These are phyloP conservation scores for Graphilbum ipis-grandicollis DNA, from an alignment of 2,329 filamentous ascomycete species.

Conservation along the genomic window DNA sequence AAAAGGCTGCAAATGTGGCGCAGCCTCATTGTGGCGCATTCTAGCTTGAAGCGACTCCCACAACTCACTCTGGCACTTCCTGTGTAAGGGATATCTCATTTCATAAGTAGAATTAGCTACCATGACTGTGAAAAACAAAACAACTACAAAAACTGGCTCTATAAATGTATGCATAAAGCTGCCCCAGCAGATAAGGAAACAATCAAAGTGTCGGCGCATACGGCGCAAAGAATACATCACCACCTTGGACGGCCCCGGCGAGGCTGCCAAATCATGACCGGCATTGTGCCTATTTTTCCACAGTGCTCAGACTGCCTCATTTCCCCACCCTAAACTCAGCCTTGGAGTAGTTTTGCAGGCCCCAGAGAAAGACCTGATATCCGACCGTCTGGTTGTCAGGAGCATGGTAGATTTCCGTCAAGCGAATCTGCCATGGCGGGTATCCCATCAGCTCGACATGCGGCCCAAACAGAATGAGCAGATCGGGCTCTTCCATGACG, in stretches of 20 bases:
- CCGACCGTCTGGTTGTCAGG: conserved; percentile 68
- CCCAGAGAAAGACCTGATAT: conserved; percentile 84
- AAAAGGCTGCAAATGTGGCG: conserved; percentile 2
- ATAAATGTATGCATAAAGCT: no score
- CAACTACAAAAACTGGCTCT: background rate
- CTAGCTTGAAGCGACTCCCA: background rate
- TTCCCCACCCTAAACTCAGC: conserved; percentile 74
- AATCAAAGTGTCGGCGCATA: no score
- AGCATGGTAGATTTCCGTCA: conserved; percentile 83
- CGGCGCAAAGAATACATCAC: no score
- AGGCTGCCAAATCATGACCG: no score
- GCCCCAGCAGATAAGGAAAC: no score
- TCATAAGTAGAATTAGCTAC: no score
- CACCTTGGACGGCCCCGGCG: no score
- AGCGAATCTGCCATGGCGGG: conserved; percentile 85
- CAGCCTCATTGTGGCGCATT: conserved; percentile 2
- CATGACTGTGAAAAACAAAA: background rate
- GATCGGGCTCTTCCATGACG: conserved; percentile 76
- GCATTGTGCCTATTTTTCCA: no score
- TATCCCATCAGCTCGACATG: conserved; percentile 76
- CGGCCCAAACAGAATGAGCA: conserved; percentile 75
- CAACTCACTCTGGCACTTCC: background rate
- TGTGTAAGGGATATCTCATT: no score
- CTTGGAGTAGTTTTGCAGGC: conserved; percentile 65
- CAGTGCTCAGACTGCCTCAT: no score